Base-by-base conservation (phyloP, 2,329 filamentous ascomycete genomes). In the Arthroderma sp. region DNA sequence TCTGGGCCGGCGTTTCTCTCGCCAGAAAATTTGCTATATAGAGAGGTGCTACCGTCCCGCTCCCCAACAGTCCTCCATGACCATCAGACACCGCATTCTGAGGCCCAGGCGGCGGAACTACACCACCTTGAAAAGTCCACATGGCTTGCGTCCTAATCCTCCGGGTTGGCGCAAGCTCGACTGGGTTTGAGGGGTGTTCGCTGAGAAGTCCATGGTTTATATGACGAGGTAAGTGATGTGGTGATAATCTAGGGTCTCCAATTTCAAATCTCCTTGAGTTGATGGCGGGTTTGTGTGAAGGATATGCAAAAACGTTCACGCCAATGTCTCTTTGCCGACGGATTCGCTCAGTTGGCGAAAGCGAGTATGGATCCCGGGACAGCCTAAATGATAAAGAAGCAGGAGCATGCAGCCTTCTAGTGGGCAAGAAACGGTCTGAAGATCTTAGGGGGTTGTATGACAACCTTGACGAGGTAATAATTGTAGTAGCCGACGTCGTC, bases 121-220 rank as follows among this genome's bases (percentile, higher is more conserved):
- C 79, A 8, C 81, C 67, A n/a, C 87, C 86, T 25, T 88, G 87
- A 9, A 93, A 83, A 17, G 83, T 81, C 88, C 88, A 95, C 17
- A 91, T 78, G 8, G 84, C 79, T 2, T 86, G 85, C 60, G 77
- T 28, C 21, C 37, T 38, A 15, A 38, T 17, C 15, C 52, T 25
- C 23, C 8, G 15, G n/a, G 54, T 33, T 28, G 25, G 25, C n/a
- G 33, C 37, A 44, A 44, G 8, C 4, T 55, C 37, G 5, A 11
- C 39, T 8, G 39, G 39, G 37, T 58, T 56, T 31, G 57, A 41
- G 9, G 58, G 55, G 51, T 60, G 58, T 21, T 63, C 39, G 28
- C 54, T 43, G 38, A 64, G 49, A 11, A 58, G 58, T 2, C 65
- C 59, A 53, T 67, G 66, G 33, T 64, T 65, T 54, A 73, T 62